These are phyloP conservation scores for Pichia eremophila DNA, from an alignment of 805 yeast genomes.

Conservation along the genomic window DNA sequence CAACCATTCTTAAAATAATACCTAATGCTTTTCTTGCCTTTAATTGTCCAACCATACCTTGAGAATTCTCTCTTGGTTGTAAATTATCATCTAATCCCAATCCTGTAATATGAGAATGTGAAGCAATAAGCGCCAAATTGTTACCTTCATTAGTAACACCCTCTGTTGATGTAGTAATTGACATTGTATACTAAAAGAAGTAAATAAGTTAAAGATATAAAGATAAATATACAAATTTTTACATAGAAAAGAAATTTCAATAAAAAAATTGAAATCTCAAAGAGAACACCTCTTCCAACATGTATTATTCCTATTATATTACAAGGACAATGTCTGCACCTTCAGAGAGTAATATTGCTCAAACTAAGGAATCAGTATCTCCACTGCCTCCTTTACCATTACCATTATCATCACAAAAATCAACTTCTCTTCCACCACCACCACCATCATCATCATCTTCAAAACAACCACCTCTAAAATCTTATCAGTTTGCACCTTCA, in stretches of 20 bases:
- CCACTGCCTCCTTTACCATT: too few species aligned
- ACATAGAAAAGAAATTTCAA: background rate
- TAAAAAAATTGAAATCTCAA: background rate
- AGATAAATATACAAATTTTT: too few species aligned
- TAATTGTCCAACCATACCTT: constrained; percentile 77
- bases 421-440: background rate
- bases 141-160: background rate
- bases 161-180: constrained; percentile 8
- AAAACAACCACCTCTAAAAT: constrained; percentile 6
- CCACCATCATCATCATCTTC: too few species aligned
- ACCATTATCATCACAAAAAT: background rate
- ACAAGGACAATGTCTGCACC: too few species aligned
- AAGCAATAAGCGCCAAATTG: constrained; percentile 41
- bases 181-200: constrained; percentile 1
- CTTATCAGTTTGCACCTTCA: constrained; percentile 22
- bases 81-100: constrained; percentile 90
- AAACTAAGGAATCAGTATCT: too few species aligned
- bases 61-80: constrained; percentile 71
- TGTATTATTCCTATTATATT: too few species aligned
- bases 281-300: too few species aligned
- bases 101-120: constrained; percentile 95
- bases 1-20: constrained; percentile 85
- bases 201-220: too few species aligned
- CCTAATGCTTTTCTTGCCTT: constrained; percentile 90
- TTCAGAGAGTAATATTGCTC: too few species aligned